Evolutionary conservation across 1,284 basidiomycete genomes (phyloP).

Genomic region (Cryptococcus sp.): DNA sequence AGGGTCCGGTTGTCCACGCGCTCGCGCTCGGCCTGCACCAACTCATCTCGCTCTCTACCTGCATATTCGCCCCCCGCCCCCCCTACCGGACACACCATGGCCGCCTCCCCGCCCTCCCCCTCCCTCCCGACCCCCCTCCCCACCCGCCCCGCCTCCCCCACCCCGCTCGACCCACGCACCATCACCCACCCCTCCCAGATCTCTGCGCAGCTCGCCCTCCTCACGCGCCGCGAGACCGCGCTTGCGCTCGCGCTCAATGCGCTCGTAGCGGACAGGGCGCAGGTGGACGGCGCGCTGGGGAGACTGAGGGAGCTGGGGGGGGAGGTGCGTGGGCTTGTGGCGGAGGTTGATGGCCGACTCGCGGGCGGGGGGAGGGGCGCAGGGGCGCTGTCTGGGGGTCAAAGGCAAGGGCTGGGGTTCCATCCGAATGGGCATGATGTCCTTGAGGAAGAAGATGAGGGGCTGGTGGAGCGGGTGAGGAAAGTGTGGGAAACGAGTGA

Average conservation of each 20-base stretch:
- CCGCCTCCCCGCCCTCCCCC: too few relatives aligned
- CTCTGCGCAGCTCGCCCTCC: slow-evolving; percentile 51
- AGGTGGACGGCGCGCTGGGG: slow-evolving; percentile 62
- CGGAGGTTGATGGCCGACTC: slow-evolving; percentile 60
- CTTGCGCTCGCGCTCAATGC: slow-evolving; percentile 72
- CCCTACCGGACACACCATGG: too few relatives aligned
- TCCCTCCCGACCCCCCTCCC: not conserved
- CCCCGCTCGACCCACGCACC: slow-evolving; percentile 33
- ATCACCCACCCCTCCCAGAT: slow-evolving; percentile 43
- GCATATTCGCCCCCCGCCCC: too few relatives aligned
- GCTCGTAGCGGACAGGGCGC: slow-evolving; percentile 65
- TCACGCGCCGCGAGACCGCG: slow-evolving; percentile 72
- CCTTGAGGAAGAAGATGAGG: slow-evolving; percentile 28
- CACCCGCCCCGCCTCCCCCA: slow-evolving; percentile 8
- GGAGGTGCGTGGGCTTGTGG: slow-evolving; percentile 60
- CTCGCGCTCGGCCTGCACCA: too few relatives aligned
- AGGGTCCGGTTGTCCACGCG: too few relatives aligned
- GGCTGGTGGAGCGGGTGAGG: slow-evolving; percentile 44
- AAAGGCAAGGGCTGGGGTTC: slow-evolving; percentile 27
- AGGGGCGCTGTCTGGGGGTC: not conserved
- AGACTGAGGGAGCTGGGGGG: slow-evolving; percentile 64
- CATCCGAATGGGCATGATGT: slow-evolving; percentile 25
- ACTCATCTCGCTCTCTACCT: too few relatives aligned
- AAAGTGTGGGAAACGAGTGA: slow-evolving; percentile 67
- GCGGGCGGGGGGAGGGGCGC: not conserved